Base-by-base conservation (phyloP, 805 yeast genomes). In the Candida stauntonica region DNA sequence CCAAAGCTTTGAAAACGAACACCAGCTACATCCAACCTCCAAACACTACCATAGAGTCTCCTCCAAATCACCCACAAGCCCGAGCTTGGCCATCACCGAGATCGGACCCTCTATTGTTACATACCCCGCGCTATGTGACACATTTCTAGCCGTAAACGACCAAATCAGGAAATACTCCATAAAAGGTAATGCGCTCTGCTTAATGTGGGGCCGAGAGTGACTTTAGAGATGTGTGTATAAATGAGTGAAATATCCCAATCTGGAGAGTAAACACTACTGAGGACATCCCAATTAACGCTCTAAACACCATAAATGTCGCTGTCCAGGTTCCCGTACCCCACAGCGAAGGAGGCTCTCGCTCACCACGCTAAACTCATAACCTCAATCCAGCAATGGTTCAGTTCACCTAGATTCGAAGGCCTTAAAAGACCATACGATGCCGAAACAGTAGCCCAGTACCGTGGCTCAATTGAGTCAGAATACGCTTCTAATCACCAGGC, bases 401-500 rank as follows among this genome's bases (percentile, higher is more conserved):
- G 57, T 0, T 44, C 66, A 11, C 67, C 68, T 4, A 63, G 84
- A 20, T 78, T 67, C 47, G 52, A 61, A 38, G 67, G 68, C 17
- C 57, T 75, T 32, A 58, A 59, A 35, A 66, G 86, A 41, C 73
- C 79, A 2, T 78, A 79, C 52, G 53, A 63, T 5, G 75, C 84
- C 1, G 58, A 61, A 24, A 65, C 69, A 40, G 79, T 79, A 5
- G 78, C 79, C 11, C 56, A 63, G 17, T 71, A 72, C 53, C 62
- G 81, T 29, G 82, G 81, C 11, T 62, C 75, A 1, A 42, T 75
- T 5, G 64, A 68, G 3, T 33, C 50, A 2, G 49, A 48, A 4
- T 69, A 70, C 35, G 62, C 67, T 3, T 77, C 83, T 0, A 74
- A 79, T 3, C 51, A 58, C 5, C 81, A 75, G 55, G 79, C 81